Percentiles rank a stretch among this genome's conserved stretches.
phyloP scores from a whole-genome alignment of 176 grass and related monocot genomes.

The Cenchrus fungigraminus region DNA sequence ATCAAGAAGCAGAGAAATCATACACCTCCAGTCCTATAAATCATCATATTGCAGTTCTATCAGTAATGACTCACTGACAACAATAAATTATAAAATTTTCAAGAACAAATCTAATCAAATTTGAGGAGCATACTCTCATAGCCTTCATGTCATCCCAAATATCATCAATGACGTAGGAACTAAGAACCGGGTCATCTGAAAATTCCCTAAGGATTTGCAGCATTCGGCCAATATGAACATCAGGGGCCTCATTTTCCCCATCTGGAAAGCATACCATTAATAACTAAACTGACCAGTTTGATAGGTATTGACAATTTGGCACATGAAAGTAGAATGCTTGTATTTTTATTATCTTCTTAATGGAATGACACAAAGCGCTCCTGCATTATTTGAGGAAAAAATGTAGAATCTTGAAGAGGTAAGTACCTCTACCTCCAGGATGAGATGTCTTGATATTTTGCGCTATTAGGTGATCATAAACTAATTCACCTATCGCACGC shows the following conservation, averaged over 20 bases:
- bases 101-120: background rate
- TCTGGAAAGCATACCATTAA: slow-evolving; percentile 51
- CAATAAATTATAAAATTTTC: slow-evolving; percentile 14
- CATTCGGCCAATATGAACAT: slow-evolving; percentile 91
- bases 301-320: background rate
- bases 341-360: too few relatives aligned
- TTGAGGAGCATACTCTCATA: slow-evolving; percentile 66
- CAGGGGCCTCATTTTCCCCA: slow-evolving; percentile 76
- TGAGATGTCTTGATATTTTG: slow-evolving; percentile 93
- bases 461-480: slow-evolving; percentile 96
- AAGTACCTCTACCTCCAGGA: slow-evolving; percentile 63
- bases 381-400: too few relatives aligned
- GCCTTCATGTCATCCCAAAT: slow-evolving; percentile 99
- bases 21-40: slow-evolving; percentile 90
- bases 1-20: slow-evolving; percentile 90
- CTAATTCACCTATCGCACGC: slow-evolving; percentile 96
- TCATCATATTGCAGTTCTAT: slow-evolving; percentile 21
- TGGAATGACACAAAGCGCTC: too few relatives aligned
- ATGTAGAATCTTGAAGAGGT: slow-evolving; percentile 9
- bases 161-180: slow-evolving; percentile 98
- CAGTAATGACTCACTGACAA: slow-evolving; percentile 24
- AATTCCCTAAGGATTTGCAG: slow-evolving; percentile 96
- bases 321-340: slow-evolving; percentile 28
- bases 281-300: slow-evolving; percentile 34
- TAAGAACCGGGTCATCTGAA: slow-evolving; percentile 88